These are phyloP conservation scores for Populus hybrid DNA, from an alignment of 441 rosid species.

Conservation along the genomic window DNA sequence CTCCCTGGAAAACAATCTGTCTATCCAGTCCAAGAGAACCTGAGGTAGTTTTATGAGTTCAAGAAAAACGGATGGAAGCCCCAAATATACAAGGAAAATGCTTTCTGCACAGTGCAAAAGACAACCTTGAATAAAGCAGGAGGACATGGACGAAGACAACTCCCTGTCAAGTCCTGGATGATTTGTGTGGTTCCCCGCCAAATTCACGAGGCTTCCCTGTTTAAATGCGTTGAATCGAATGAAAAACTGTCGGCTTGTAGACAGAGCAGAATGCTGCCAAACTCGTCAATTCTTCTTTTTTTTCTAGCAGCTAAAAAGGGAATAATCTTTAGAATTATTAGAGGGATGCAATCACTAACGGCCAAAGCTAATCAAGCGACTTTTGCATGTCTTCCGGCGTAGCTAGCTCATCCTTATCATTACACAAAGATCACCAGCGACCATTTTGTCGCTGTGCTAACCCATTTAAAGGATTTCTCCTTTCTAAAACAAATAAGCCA, in stretches of 20 bases:
- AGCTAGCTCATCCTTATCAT: neutral
- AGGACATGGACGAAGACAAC: neutral
- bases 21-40: neutral
- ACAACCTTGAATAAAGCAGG: neutral
- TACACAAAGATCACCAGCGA: neutral
- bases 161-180: neutral
- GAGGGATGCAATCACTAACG: neutral
- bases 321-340: neutral
- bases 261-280: neutral
- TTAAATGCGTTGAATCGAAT: neutral
- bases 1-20: neutral
- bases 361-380: neutral
- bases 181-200: slow-evolving; percentile 17
- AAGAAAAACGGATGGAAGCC: neutral
- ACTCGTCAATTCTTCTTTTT: slow-evolving; percentile 3
- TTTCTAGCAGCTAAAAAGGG: neutral
- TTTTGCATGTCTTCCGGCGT: neutral
- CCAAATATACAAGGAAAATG: neutral
- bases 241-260: slow-evolving; percentile 2
- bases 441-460: neutral
- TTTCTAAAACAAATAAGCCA: neutral
- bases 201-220: slow-evolving; percentile 27
- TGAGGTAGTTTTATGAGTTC: neutral
- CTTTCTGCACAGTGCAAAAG: neutral
- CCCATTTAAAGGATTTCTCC: neutral